Conservation (phyloP, 495 filamentous ascomycete species). For the Filosporella fistucella region DNA sequence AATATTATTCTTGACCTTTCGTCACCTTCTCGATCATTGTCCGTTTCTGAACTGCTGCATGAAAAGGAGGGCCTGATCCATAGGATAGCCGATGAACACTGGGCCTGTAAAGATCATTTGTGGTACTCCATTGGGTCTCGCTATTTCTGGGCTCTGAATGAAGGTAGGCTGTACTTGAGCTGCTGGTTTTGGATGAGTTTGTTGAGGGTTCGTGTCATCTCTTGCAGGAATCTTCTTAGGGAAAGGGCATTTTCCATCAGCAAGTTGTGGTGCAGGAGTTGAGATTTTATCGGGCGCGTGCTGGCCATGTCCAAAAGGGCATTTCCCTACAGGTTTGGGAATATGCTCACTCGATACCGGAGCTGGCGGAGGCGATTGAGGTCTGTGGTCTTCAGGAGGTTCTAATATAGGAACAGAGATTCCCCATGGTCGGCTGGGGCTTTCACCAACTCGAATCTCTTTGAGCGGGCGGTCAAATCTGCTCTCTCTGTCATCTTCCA, state of each 20-base stretch:
- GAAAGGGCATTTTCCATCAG: conserved; percentile 17
- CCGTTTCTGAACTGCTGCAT: conserved; percentile 48
- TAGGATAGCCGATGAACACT: conserved; percentile 82
- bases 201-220: neutral
- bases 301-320: conserved; percentile 45
- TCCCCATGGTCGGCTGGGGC: conserved; percentile 86
- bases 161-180: conserved; percentile 14
- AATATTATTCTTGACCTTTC: no score
- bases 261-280: neutral
- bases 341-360: conserved; percentile 39
- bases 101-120: conserved; percentile 81
- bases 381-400: conserved; percentile 26
- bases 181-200: conserved; percentile 2
- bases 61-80: conserved; percentile 69
- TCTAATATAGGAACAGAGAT: conserved; percentile 60
- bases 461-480: conserved; percentile 78
- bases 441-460: conserved; percentile 83
- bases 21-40: conserved; percentile 12
- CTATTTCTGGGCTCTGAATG: conserved; percentile 13
- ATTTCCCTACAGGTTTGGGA: conserved; percentile 31
- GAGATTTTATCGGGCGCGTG: conserved; percentile 7
- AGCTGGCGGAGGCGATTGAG: conserved; percentile 36
- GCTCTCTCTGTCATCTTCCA: conserved; percentile 43
- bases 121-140: conserved; percentile 26
- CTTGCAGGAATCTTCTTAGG: neutral